Evolutionary conservation across 306 rosid species (phyloP).

Genomic region (Vachellia pachyceras): DNA sequence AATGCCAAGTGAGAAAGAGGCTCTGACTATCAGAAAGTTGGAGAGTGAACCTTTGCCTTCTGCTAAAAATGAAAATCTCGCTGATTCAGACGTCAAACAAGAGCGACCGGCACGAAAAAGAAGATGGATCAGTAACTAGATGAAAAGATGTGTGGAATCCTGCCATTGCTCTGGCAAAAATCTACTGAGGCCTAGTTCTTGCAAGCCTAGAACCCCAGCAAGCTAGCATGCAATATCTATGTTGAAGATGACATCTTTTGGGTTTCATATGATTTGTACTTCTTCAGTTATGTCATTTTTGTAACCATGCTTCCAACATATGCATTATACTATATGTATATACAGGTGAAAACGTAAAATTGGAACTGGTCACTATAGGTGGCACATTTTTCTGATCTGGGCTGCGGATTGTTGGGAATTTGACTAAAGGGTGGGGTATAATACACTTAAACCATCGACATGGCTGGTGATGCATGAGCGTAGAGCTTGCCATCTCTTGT

Average conservation of each 20-base stretch:
- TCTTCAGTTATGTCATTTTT: slow-evolving; percentile 46
- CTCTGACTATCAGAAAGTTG: slow-evolving; percentile 60
- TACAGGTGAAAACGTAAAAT: slow-evolving; percentile 71
- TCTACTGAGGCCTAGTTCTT: slow-evolving; percentile 36
- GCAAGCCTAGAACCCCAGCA: slow-evolving; percentile 37
- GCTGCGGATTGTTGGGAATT: slow-evolving; percentile 32
- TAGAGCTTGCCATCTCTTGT: slow-evolving; percentile 21
- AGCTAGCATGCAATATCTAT: slow-evolving; percentile 33
- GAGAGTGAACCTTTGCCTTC: slow-evolving; percentile 80
- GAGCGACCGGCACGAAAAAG: slow-evolving; percentile 97
- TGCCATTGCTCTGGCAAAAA: slow-evolving; percentile 27
- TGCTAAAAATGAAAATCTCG: slow-evolving; percentile 64
- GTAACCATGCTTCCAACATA: slow-evolving; percentile 55
- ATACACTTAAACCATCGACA: slow-evolving; percentile 30
- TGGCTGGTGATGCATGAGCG: slow-evolving; percentile 45
- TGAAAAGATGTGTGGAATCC: slow-evolving; percentile 16
- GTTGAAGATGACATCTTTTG: slow-evolving; percentile 44
- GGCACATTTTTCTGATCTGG: slow-evolving; percentile 53
- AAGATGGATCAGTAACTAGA: slow-evolving; percentile 85
- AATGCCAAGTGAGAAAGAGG: slow-evolving; percentile 93
- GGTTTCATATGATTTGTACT: slow-evolving; percentile 56
- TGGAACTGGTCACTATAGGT: slow-evolving; percentile 63
- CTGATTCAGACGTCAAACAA: slow-evolving; percentile 75
- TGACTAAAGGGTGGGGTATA: slow-evolving; percentile 42
- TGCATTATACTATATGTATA: slow-evolving; percentile 57